Evolutionary conservation across 805 yeast genomes (phyloP).

Genomic region (Metschnikowia colocasiae): DNA sequence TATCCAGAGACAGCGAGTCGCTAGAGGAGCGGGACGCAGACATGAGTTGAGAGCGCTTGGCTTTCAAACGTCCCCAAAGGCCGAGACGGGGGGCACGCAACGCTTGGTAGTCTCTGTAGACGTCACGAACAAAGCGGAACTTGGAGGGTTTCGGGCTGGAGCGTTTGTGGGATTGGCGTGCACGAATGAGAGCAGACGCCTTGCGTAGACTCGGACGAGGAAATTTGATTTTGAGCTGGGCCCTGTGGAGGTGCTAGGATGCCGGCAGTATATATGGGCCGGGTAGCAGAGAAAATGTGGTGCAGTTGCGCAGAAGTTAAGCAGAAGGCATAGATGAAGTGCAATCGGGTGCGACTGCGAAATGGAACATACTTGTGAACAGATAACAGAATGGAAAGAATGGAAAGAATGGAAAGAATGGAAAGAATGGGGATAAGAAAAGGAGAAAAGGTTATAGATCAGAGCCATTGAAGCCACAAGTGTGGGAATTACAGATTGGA

Average conservation of each 20-base stretch:
- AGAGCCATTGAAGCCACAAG: too few species aligned
- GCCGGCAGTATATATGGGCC: background rate
- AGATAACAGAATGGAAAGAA: too few species aligned
- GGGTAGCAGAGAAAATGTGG: background rate
- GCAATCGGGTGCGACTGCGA: slow-evolving; percentile 5
- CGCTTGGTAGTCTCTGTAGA: slow-evolving; percentile 32
- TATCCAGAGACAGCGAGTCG: slow-evolving; percentile 2
- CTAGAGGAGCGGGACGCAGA: background rate
- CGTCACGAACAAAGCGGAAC: slow-evolving; percentile 26
- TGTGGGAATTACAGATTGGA: too few species aligned
- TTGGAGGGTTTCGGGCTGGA: slow-evolving; percentile 20
- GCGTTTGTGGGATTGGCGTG: slow-evolving; percentile 15
- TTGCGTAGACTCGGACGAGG: slow-evolving; percentile 13
- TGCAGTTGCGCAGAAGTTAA: slow-evolving; percentile 1
- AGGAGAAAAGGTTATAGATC: too few species aligned
- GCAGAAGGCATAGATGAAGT: background rate
- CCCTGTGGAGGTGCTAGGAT: background rate
- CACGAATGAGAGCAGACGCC: slow-evolving; percentile 12
- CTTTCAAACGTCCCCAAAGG: slow-evolving; percentile 15
- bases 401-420: too few species aligned
- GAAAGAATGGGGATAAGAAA: too few species aligned
- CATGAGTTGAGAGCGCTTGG: slow-evolving; percentile 17
- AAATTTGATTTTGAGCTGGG: slow-evolving; percentile 10
- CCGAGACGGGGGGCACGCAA: slow-evolving; percentile 19
- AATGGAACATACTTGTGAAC: background rate